Evolutionary conservation across 805 yeast genomes (phyloP).

Genomic region (Cyberlindnera euphorbiae): DNA sequence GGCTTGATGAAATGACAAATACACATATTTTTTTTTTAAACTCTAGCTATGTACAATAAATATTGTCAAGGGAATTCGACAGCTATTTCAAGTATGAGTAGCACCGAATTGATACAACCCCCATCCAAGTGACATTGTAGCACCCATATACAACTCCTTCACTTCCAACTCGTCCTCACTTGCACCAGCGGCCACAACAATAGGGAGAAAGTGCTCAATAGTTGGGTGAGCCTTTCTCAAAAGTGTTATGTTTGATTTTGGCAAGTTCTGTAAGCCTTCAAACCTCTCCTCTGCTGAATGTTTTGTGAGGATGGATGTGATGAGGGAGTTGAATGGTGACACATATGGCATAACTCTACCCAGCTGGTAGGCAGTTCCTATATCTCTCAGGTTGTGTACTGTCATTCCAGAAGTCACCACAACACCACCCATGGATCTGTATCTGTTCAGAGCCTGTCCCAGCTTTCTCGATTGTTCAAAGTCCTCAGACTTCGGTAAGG

Average conservation of each 20-base stretch:
- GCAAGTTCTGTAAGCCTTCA: conserved; percentile 33
- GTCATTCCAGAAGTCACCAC: conserved; percentile 73
- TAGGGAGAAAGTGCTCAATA: conserved; percentile 67
- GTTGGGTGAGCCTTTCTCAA: conserved; percentile 66
- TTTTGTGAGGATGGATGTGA: conserved; percentile 36
- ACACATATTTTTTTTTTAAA: too few relatives aligned
- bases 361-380: conserved; percentile 30
- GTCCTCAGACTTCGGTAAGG: conserved; percentile 30
- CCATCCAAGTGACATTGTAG: conserved; percentile 55
- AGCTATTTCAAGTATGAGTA: background rate
- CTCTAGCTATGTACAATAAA: too few relatives aligned
- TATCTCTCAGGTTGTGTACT: conserved; percentile 67
- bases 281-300: conserved; percentile 29
- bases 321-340: conserved; percentile 43
- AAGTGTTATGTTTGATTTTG: conserved; percentile 27
- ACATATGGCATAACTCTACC: conserved; percentile 41
- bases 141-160: conserved; percentile 42
- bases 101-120: conserved; percentile 53
- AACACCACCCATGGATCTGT: conserved; percentile 48
- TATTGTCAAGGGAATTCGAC: too few relatives aligned
- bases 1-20: background rate
- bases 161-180: conserved; percentile 33
- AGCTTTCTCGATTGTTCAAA: conserved; percentile 45
- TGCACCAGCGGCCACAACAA: conserved; percentile 57
- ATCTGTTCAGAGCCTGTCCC: conserved; percentile 49